Evolutionary conservation across 805 yeast genomes (phyloP).

Genomic region (Kodamaea hsintzibuensis): DNA sequence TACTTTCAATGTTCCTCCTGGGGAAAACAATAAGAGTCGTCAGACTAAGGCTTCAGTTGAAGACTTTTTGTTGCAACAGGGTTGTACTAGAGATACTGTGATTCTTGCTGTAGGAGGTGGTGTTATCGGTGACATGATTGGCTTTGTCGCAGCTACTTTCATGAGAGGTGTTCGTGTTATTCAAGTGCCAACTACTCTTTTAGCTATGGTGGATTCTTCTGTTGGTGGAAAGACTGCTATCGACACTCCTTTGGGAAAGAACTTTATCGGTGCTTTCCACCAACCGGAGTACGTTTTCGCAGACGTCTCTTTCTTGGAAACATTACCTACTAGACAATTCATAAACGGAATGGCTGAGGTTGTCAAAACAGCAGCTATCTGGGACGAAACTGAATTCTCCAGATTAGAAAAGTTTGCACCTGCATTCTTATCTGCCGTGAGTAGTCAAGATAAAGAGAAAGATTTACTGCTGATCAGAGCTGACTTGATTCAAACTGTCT

Average conservation of each 20-base stretch:
- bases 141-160: conserved; percentile 98
- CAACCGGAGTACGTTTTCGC: conserved; percentile 89
- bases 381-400: conserved; percentile 88
- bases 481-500: conserved; percentile 74
- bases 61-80: conserved; percentile 76
- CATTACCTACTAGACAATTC: conserved; percentile 90
- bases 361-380: conserved; percentile 95
- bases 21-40: conserved; percentile 87
- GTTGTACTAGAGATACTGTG: conserved; percentile 95
- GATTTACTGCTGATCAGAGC: conserved; percentile 67
- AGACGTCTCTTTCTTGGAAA: conserved; percentile 82
- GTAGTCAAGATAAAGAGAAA: conserved; percentile 22
- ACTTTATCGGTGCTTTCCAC: conserved; percentile 96
- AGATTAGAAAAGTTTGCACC: conserved; percentile 79
- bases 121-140: conserved; percentile 98
- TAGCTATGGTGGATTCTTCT: conserved; percentile 97
- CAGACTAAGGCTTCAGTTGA: conserved; percentile 90
- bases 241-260: conserved; percentile 94
- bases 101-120: conserved; percentile 97
- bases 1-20: conserved; percentile 80
- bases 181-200: conserved; percentile 89
- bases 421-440: conserved; percentile 65
- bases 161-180: conserved; percentile 96
- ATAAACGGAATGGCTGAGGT: conserved; percentile 99
- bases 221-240: conserved; percentile 99